These are phyloP conservation scores for Evernia prunastri DNA, from an alignment of 495 filamentous ascomycete genomes.

Conservation along the genomic window DNA sequence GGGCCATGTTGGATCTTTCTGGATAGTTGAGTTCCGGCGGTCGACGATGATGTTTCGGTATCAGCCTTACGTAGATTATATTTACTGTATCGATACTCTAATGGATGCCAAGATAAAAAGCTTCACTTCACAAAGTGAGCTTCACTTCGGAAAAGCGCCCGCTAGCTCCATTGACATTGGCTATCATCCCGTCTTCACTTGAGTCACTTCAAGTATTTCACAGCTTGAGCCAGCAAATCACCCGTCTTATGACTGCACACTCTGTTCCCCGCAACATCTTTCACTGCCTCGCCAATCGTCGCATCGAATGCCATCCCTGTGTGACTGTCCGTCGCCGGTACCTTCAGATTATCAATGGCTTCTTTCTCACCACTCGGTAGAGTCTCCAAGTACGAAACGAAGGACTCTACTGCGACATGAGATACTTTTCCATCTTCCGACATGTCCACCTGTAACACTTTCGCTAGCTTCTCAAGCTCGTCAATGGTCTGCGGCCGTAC, in stretches of 20 bases:
- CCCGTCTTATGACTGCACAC: slow-evolving; percentile 39
- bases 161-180: too few species aligned
- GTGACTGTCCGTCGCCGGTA: slow-evolving; percentile 36
- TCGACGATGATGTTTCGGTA: too few species aligned
- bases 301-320: slow-evolving; percentile 35
- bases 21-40: too few species aligned
- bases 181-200: too few species aligned
- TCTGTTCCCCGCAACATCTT: slow-evolving; percentile 33
- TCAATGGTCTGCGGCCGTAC: slow-evolving; percentile 34
- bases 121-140: too few species aligned
- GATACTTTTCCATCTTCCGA: slow-evolving; percentile 29
- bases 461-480: slow-evolving; percentile 30
- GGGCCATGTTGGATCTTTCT: not conserved
- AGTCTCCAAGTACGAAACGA: slow-evolving; percentile 33
- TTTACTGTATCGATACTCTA: too few species aligned
- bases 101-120: too few species aligned
- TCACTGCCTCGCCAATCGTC: slow-evolving; percentile 35
- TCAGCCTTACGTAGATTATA: too few species aligned
- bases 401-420: slow-evolving; percentile 33
- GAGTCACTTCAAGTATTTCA: too few species aligned
- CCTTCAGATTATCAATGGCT: slow-evolving; percentile 31
- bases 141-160: too few species aligned
- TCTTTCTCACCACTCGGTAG: slow-evolving; percentile 34
- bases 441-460: slow-evolving; percentile 32
- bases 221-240: too few species aligned